Base-by-base conservation (phyloP, 192 early-diverging fungal species). In the Ambispora gerdemannii region DNA sequence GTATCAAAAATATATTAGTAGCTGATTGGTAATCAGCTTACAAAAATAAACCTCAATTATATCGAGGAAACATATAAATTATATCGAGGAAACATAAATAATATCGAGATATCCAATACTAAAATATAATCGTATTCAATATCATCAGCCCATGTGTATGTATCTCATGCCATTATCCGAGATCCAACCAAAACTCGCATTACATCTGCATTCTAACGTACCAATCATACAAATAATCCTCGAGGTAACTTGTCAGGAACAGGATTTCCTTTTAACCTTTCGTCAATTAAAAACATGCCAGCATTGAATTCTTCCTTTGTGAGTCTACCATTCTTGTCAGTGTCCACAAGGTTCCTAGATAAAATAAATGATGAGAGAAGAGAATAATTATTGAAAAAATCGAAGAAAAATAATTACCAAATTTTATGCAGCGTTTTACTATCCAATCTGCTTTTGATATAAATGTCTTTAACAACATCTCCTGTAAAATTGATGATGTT, bases 221-320 rank as follows among this genome's bases (percentile, higher is more conserved):
- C n/a, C n/a, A n/a, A n/a, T n/a, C n/a, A n/a, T n/a, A n/a, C n/a
- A n/a, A n/a, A n/a, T n/a, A n/a, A n/a, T 50, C 17, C 63, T 27
- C 35, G 0, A 8, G 63, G 63, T 24, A 65, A 50, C 17, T 43
- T 49, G 25, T 65, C 38, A 11, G 63, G 63, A 31, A 65, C 63
- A 17, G 38, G 63, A 65, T 47, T 36, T 3, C 63, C 63, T 65
- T 50, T 20, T 49, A 83, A 60, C n/a, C 82, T 73, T 28, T 81
- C 80, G 52, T 81, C 79, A 63, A 83, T 83, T 33, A 83, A 65
- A 33, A 78, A 79, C 52, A 81, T 73, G 0, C 79, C 82, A 61
- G 74, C 75, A 28, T 72, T 74, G 64, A 83, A 83, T 27, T 83
- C 76, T 13, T 73, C 67, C n/a, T 61, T 56, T 32, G 50, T 77